Evolutionary conservation across 2,329 filamentous ascomycete genomes (phyloP).

Genomic region (Phialophora macrospora): DNA sequence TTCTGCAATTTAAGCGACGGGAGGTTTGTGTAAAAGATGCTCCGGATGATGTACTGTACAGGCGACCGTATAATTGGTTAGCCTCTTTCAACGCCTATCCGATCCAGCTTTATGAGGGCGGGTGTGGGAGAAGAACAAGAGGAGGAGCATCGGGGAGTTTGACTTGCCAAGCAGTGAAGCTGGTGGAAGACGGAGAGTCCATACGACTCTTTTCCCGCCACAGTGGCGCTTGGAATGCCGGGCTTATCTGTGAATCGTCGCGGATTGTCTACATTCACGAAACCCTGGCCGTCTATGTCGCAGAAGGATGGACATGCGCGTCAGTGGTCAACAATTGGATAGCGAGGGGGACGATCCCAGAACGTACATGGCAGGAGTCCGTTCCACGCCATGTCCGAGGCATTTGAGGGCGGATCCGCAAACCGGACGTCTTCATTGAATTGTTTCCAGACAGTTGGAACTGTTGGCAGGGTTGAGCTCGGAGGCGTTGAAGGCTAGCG

Average conservation of each 20-base stretch:
- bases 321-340: neutral
- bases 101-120: neutral
- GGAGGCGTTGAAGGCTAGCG: neutral
- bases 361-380: slow-evolving; percentile 7
- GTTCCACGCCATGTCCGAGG: neutral
- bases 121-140: neutral
- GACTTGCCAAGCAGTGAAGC: slow-evolving; percentile 9
- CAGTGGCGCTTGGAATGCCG: slow-evolving; percentile 6
- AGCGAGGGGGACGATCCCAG: too few species aligned
- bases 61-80: neutral
- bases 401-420: neutral
- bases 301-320: neutral
- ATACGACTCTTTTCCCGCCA: slow-evolving; percentile 8
- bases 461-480: neutral
- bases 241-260: neutral
- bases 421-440: slow-evolving; percentile 2
- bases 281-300: slow-evolving; percentile 8
- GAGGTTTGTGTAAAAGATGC: neutral
- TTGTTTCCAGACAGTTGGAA: slow-evolving; percentile 4
- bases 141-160: neutral
- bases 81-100: neutral
- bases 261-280: slow-evolving; percentile 6
- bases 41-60: slow-evolving; percentile 1
- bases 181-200: slow-evolving; percentile 9
- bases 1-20: neutral